Evolutionary conservation across 2,329 filamentous ascomycete species (phyloP).

Genomic region (Colletotrichum sp.): DNA sequence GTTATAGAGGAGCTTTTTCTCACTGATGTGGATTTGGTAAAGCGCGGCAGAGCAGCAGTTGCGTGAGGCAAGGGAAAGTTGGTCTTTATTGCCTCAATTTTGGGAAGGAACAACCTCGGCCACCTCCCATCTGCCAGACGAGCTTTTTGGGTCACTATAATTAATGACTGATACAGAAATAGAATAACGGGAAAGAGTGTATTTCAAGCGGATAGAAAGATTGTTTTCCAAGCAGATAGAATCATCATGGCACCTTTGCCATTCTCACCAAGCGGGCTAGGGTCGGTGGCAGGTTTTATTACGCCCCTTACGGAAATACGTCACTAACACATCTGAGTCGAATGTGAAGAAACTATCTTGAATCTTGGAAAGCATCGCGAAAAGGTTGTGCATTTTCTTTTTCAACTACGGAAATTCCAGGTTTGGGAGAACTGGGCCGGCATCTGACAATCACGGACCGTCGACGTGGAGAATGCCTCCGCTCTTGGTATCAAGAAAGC

Average conservation of each 20-base stretch:
- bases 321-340: background rate
- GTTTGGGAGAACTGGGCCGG: background rate
- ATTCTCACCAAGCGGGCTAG: background rate
- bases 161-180: background rate
- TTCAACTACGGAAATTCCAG: background rate
- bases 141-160: background rate
- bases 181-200: background rate
- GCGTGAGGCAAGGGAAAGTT: background rate
- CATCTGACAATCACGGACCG: background rate
- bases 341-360: background rate
- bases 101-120: background rate
- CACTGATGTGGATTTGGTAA: background rate
- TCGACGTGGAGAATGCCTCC: background rate
- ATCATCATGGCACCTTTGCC: background rate
- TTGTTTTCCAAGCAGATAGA: too few relatives aligned
- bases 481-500: background rate
- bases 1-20: background rate
- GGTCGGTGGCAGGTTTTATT: background rate
- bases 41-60: background rate
- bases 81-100: background rate
- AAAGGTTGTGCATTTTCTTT: background rate
- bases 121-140: background rate
- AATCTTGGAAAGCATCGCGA: background rate
- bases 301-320: background rate
- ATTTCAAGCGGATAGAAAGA: background rate